Evolutionary conservation across 805 yeast genomes (phyloP).

Genomic region (Cyberlindnera meyerae): DNA sequence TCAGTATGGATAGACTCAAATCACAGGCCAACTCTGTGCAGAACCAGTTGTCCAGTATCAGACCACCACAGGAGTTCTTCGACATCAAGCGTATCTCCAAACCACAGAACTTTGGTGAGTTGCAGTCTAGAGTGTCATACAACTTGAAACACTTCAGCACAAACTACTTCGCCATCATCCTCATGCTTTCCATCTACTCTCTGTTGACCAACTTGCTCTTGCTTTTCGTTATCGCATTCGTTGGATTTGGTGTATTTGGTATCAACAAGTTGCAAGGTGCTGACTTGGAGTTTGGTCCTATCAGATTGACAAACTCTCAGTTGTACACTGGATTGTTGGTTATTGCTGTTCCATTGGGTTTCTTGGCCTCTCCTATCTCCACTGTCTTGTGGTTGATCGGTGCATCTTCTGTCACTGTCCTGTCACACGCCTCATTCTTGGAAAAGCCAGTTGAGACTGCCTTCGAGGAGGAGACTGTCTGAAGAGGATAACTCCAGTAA

Average conservation of each 20-base stretch:
- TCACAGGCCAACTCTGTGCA: constrained; percentile 53
- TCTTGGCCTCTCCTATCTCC: constrained; percentile 84
- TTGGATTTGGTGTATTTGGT: constrained; percentile 69
- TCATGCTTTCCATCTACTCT: constrained; percentile 74
- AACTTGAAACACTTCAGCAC: constrained; percentile 84
- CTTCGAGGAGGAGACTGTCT: constrained; percentile 65
- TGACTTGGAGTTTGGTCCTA: constrained; percentile 68
- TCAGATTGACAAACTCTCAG: constrained; percentile 68
- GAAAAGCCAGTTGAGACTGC: constrained; percentile 96
- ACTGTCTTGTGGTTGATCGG: constrained; percentile 91
- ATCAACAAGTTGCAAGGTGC: constrained; percentile 77
- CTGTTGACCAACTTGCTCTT: constrained; percentile 80
- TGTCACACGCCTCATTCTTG: constrained; percentile 84
- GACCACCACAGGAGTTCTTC: constrained; percentile 91
- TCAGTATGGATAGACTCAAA: constrained; percentile 44
- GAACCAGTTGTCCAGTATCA: constrained; percentile 60
- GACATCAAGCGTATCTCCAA: constrained; percentile 85
- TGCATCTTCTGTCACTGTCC: constrained; percentile 70
- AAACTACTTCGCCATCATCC: constrained; percentile 74
- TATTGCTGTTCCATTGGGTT: constrained; percentile 73
- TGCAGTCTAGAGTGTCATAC: constrained; percentile 82
- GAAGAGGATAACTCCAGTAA: constrained; percentile 2
- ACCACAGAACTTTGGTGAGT: constrained; percentile 84
- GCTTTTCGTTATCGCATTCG: constrained; percentile 74
- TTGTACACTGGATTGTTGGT: constrained; percentile 78